Conservation (phyloP, 2,329 filamentous ascomycete species). For the Cylindrodendrum hubeiense region DNA sequence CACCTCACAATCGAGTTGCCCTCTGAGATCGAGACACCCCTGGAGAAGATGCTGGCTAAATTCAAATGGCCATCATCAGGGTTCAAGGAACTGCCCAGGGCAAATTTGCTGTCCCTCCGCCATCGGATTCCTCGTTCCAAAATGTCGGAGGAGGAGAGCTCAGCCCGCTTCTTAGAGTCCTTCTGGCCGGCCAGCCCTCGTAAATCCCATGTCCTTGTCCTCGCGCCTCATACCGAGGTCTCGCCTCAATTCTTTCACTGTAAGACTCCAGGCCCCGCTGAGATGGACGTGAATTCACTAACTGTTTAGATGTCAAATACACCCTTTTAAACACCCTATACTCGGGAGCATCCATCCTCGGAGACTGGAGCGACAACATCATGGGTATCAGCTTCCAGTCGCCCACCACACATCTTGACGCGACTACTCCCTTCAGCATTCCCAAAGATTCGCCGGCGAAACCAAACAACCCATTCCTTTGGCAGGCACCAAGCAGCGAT, state of each 20-base stretch:
- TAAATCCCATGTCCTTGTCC: conserved; percentile 82
- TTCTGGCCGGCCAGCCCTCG: conserved; percentile 81
- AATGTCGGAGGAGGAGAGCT: conserved; percentile 76
- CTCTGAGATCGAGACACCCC: conserved; percentile 72
- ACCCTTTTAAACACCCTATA: conserved; percentile 82
- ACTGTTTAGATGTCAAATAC: conserved; percentile 76
- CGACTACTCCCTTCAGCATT: conserved; percentile 65
- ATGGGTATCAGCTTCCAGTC: conserved; percentile 86
- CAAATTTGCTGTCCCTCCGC: conserved; percentile 75
- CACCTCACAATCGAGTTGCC: conserved; percentile 89
- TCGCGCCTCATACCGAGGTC: conserved; percentile 85
- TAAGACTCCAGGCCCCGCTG: conserved; percentile 47
- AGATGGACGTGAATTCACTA: conserved; percentile 20
- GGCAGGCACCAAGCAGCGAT: conserved; percentile 86
- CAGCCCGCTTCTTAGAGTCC: conserved; percentile 83
- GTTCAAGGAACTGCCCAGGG: conserved; percentile 53
- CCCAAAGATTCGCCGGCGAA: conserved; percentile 50
- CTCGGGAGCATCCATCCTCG: conserved; percentile 62
- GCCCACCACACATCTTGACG: conserved; percentile 74
- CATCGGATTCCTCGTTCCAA: conserved; percentile 76
- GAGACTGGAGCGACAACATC: conserved; percentile 66
- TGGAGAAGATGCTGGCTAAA: conserved; percentile 70
- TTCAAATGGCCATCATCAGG: conserved; percentile 76
- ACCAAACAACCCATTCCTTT: conserved; percentile 75
- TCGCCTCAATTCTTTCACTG: conserved; percentile 87